Base-by-base conservation (phyloP, 2,329 filamentous ascomycete genomes). In the Blastomyces parvus region DNA sequence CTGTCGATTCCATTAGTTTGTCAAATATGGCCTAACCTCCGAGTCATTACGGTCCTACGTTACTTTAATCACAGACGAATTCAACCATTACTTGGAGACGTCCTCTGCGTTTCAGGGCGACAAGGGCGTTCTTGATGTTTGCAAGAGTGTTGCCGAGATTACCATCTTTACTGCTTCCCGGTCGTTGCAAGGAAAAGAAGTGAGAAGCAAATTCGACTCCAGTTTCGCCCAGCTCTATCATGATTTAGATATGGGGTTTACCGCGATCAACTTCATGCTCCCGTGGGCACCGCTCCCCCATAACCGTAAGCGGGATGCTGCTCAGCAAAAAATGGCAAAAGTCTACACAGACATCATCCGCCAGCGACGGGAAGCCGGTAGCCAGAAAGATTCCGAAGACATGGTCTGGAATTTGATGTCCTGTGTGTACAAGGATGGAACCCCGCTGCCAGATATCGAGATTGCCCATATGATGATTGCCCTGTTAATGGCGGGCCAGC, bases 381-480 rank as follows among this genome's bases (percentile, higher is more conserved):
- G 71, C 30, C 74, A 80, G 71, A 78, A 80, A 69, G 79, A 86
- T 63, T 81, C 83, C 59, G 78, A 84, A 64, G 91, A 96, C 76
- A 95, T 96, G 83, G 91, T 96, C 76, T 91, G 88, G 85, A 91
- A 94, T 72, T 79, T 96, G 67, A 94, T 95, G 90, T 86, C 85
- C 69, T 90, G 87, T 70, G 83, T 80, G 30, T 96, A 96, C 83
- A 96, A 95, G 80, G 85, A 93, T 69, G 91, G 90, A 69, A 86
- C 80, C 48, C 81, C 81, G 6, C 82, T 95, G n/a, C 88, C 91
- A 19, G 91, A 96, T 72, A 83, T 88, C 70, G 90, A 96, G 76
- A 84, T 95, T 64, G 90, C 91, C 27, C 88, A 94, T 78, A 93
- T 96, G 84, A 93, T 96, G 89, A 96, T 96, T 76, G 90, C 90